phyloP scores from a whole-genome alignment of 805 yeast genomes.

The Wickerhamiella galacta region DNA sequence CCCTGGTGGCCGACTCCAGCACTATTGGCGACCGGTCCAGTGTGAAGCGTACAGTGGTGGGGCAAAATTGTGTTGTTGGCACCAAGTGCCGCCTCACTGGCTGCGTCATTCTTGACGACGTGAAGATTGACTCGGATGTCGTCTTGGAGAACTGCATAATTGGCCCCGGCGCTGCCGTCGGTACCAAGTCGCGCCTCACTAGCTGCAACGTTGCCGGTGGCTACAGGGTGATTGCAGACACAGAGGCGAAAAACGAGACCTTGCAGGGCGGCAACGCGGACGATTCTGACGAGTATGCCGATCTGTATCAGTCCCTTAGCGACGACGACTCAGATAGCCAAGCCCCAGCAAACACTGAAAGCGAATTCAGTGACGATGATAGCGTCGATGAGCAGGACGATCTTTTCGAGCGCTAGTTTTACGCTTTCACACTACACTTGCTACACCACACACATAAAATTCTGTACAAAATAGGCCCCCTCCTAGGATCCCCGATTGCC shows the following conservation, averaged over 20 bases:
- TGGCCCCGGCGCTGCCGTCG: conserved; percentile 52
- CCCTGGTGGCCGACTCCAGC: conserved; percentile 55
- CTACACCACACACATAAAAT: no score
- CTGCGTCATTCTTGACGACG: conserved; percentile 59
- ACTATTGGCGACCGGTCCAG: conserved; percentile 64
- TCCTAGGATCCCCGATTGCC: no score
- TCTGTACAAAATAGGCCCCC: no score
- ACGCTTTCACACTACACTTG: no score
- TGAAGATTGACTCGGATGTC: conserved; percentile 55
- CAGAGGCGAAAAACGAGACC: conserved; percentile 26
- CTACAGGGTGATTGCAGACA: conserved; percentile 35
- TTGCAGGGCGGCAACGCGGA: conserved; percentile 15
- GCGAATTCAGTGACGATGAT: conserved; percentile 21
- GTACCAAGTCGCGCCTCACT: conserved; percentile 45
- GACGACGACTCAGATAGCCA: conserved; percentile 16
- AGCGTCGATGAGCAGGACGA: no score
- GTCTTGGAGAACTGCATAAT: conserved; percentile 69
- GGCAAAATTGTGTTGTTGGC: conserved; percentile 60
- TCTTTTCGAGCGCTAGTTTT: conserved; percentile 14
- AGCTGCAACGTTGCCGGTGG: conserved; percentile 79
- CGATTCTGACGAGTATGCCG: conserved; percentile 21
- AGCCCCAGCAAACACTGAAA: no score
- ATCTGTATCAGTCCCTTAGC: conserved; percentile 20
- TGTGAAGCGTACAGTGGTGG: conserved; percentile 73
- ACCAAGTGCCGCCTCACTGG: conserved; percentile 78